phyloP scores from a whole-genome alignment of 495 filamentous ascomycete species.

The Neurospora sp. region DNA sequence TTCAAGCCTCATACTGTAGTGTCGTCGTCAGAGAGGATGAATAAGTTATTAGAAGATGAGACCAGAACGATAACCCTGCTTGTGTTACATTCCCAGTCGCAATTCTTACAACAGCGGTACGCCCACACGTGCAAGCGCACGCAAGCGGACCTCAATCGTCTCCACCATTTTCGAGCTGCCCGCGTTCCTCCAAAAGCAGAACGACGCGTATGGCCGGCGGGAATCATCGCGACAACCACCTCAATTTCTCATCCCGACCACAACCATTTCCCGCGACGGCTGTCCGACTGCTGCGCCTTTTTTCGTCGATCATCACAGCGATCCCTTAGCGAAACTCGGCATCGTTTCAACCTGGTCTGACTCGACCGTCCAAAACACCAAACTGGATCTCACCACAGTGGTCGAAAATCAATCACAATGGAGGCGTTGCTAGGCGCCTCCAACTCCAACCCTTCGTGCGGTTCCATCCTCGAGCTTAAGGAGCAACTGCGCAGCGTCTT shows the following conservation, averaged over 20 bases:
- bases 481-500: conserved; percentile 25
- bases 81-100: background rate
- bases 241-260: background rate
- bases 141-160: background rate
- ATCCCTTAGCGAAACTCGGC: background rate
- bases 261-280: background rate
- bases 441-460: conserved; percentile 23
- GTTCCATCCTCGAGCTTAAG: conserved; percentile 31
- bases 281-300: background rate
- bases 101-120: background rate
- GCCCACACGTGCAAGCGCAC: background rate
- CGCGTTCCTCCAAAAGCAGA: background rate
- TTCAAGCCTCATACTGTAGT: background rate
- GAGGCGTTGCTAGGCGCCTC: conserved; percentile 25
- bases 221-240: background rate
- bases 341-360: background rate
- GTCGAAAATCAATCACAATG: conserved; percentile 12
- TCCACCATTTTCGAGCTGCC: background rate
- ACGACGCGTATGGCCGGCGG: background rate
- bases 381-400: background rate
- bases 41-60: background rate
- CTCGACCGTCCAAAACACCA: background rate
- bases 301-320: background rate
- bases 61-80: background rate
- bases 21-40: background rate